Evolutionary conservation across 495 filamentous ascomycete genomes (phyloP), one percentile per base, ranked within the genome.

Genomic region (Cetradonia linearis): DNA sequence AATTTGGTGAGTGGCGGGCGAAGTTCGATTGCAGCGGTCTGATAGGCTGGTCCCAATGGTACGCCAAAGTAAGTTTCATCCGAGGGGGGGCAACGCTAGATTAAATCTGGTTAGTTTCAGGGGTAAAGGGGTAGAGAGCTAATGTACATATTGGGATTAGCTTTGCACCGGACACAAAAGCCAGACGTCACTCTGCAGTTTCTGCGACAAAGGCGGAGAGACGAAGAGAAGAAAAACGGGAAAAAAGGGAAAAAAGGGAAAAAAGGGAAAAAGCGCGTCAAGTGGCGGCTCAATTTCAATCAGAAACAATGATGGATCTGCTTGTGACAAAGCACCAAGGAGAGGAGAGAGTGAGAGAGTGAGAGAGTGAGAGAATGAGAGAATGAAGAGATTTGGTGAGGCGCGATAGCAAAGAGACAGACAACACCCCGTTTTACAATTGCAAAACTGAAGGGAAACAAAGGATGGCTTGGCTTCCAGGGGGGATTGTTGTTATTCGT

Each of bases 141-240:
- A n/a, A n/a, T n/a, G 33, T 36, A 54, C 50, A 9, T 9, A n/a
- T 36, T 30, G 3, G 28, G 30, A 34, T 36, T 54, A 54, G 50
- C 31, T 54, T 34, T 54, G 3, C 8, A 20, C 42, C 42, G 42
- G 42, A n/a, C 8, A 11, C 42, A 46, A 30, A 20, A 34, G 28
- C 31, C 30, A 53, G 50, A 53, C 49, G 33, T 53, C 30, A 53
- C 5, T 28, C 49, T 53, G 49, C 49, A 53, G 49, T 53, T 53
- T 53, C 49, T 53, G 28, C 33, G 49, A 53, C 49, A 53, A 28
- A 53, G 49, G 11, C 16, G 49, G 33, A 53, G 33, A 36, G 33
- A 36, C 5, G 11, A 36, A 11, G 10, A 44, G 40, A 23, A 23
- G 20, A 18, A 23, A 36, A 36, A 20, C 25, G n/a, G 42, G n/a